phyloP scores from a whole-genome alignment of 2,329 filamentous ascomycete genomes.

The Metarhizium humberi region DNA sequence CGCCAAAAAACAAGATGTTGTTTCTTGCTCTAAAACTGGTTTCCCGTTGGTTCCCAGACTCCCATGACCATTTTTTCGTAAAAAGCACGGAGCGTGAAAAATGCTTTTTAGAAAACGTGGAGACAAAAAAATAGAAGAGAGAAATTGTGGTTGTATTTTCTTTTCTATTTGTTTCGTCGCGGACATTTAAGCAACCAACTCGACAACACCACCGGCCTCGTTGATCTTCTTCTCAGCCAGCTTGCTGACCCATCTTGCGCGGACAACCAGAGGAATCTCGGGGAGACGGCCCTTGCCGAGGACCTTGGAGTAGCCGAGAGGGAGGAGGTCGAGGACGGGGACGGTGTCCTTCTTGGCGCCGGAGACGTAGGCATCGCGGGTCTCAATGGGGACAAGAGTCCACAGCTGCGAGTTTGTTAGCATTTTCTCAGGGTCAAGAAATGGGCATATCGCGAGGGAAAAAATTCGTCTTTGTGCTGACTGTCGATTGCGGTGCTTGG shows the following conservation, averaged over 20 bases:
- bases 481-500: background rate
- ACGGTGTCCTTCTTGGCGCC: slow-evolving; percentile 80
- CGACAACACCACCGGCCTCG: slow-evolving; percentile 89
- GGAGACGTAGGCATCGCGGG: slow-evolving; percentile 83
- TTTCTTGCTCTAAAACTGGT: background rate
- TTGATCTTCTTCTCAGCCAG: slow-evolving; percentile 99
- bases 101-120: background rate
- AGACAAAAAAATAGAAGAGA: background rate
- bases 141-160: background rate
- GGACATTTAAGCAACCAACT: slow-evolving; percentile 71
- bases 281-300: slow-evolving; percentile 97
- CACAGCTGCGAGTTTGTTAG: slow-evolving; percentile 58
- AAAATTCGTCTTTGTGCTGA: background rate
- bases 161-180: background rate
- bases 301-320: slow-evolving; percentile 96
- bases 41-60: slow-evolving; percentile 10
- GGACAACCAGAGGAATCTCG: slow-evolving; percentile 86
- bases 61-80: background rate
- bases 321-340: slow-evolving; percentile 94
- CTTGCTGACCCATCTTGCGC: slow-evolving; percentile 89
- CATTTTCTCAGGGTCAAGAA: background rate
- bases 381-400: slow-evolving; percentile 87
- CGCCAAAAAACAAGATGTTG: background rate
- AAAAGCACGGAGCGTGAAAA: slow-evolving; percentile 1
- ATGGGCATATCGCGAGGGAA: background rate